A percentile compares a stretch with the other conserved stretches of the same genome.
Evolutionary conservation across 345 rosid genomes (phyloP).

Genomic region (Pelargonium nanum): DNA sequence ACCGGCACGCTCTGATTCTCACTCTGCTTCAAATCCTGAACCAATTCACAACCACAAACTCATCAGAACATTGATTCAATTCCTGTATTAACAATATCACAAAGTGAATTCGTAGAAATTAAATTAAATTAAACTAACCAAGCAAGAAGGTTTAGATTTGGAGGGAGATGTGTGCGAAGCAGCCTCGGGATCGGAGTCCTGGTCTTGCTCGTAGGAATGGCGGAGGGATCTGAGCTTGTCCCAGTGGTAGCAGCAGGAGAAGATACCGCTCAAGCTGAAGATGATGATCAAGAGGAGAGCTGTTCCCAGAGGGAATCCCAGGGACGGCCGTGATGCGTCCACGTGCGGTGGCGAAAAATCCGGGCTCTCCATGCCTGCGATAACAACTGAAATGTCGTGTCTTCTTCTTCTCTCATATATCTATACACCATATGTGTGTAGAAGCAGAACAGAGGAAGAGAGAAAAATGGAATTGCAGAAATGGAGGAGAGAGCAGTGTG

Average conservation of each 20-base stretch:
- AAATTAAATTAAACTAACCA: conserved; percentile 26
- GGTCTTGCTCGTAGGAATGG: conserved; percentile 32
- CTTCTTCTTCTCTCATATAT: background rate
- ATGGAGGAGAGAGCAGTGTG: background rate
- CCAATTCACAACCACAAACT: background rate
- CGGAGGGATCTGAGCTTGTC: conserved; percentile 88
- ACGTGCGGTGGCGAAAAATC: conserved; percentile 58
- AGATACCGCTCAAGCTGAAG: conserved; percentile 83
- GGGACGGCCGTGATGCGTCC: conserved; percentile 80
- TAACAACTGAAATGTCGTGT: background rate
- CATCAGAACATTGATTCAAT: background rate
- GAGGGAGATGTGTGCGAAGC: conserved; percentile 46
- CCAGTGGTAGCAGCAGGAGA: conserved; percentile 99
- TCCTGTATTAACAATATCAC: background rate
- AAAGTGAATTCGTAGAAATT: background rate
- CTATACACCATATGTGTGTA: background rate
- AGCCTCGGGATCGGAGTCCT: conserved; percentile 20
- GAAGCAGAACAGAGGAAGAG: background rate
- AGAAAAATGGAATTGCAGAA: background rate
- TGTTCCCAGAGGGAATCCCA: conserved; percentile 90
- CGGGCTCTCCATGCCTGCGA: conserved; percentile 50
- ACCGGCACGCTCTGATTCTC: conserved; percentile 62
- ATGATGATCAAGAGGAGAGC: conserved; percentile 75
- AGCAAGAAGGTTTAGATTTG: conserved; percentile 26
- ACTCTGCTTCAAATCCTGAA: conserved; percentile 48